Evolutionary conservation across 2,329 filamentous ascomycete species (phyloP), one percentile per base, ranked within the genome.

Genomic region (Colletotrichum nymphaeae): DNA sequence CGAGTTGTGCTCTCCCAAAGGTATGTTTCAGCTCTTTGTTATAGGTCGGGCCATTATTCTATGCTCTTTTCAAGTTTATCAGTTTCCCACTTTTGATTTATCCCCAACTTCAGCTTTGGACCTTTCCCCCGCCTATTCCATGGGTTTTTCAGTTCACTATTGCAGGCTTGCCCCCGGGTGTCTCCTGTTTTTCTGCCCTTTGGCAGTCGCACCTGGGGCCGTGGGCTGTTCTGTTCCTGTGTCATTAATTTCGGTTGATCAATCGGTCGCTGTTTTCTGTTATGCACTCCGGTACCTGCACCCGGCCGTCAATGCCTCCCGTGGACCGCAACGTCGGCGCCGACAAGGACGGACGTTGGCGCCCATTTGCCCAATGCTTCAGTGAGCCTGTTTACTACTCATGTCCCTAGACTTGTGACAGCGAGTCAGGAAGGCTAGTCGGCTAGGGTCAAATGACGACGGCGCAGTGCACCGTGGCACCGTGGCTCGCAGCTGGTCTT

Each of bases 1-100:
- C 26, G 68, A 72, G 12, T n/a, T 67, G 53, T 26, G 59, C 28
- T 63, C 53, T 35, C 30, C 63, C n/a, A 46, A 53, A 74, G 72
- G 72, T 63, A 63, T 37, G 68, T 72, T 42, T 14, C 5, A 49
- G 28, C 35, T 37, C 19, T 55, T 59, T 52, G 22, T 14, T 59
- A 22, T 55, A 49, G 5, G 9, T 26, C 30, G 24, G 26, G 49
- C 37, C 11, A 4, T 11, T 16, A 2, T 60, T 56, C 42, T 14
- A 26, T 69, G 22, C 22, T n/a, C 14, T 63, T 35, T 53, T 26
- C 32, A 19, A 32, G 42, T 66, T 53, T 56, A 24, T 46, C 0
- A 22, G 5, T 32, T 19, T 32, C 56, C 37, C 37, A 19, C 32
- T 53, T 42, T 52, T 49, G 22, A 53, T 63, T 30, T 37, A 58